Base-by-base conservation (phyloP, 495 filamentous ascomycete genomes). In the Mytilinidion resinicola region DNA sequence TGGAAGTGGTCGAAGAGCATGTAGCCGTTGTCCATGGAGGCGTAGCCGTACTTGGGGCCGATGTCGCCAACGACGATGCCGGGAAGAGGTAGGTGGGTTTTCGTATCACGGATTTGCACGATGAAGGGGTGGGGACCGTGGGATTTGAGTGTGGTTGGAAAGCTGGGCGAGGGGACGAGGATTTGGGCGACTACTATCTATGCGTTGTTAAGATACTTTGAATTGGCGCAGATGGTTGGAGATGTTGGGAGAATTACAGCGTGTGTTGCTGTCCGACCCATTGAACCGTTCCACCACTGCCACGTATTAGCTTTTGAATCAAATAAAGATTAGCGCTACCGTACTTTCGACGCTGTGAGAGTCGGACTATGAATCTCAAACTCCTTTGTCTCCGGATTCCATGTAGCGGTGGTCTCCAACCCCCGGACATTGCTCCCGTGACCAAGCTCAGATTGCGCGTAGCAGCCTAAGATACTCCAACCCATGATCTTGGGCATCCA, bases 21-120 rank as follows among this genome's bases (percentile, higher is more conserved):
- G 56, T 79, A 80, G 0, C 72, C 77, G 53, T 79, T 80, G 54
- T 79, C 77, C 72, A 77, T 76, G 4, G 67, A 69, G 14, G 70
- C 65, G 47, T 78, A 78, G 1, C 76, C 77, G 48, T 76, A 75
- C 42, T 78, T 80, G 0, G 74, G 72, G 0, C 76, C 76, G 47
- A 80, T 77, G 54, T 80, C 77, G 34, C 77, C 77, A 30, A 78
- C 70, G 1, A 74, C 70, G 21, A 80, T 70, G 1, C 76, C 77
- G 8, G 69, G 44, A 6, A 77, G 53, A 0, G 75, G 73, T 44
- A 70, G 65, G 49, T 76, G 73, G 0, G 72, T 77, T 43, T 73
- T 66, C 65, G 72, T 65, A 56, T 78, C 72, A 4, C 77, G 70
- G 15, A 79, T 74, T 49, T 74, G 77, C 3, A 78, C 72, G 58